phyloP scores from a whole-genome alignment of 2,329 filamentous ascomycete species.

The Macrophomina tecta region DNA sequence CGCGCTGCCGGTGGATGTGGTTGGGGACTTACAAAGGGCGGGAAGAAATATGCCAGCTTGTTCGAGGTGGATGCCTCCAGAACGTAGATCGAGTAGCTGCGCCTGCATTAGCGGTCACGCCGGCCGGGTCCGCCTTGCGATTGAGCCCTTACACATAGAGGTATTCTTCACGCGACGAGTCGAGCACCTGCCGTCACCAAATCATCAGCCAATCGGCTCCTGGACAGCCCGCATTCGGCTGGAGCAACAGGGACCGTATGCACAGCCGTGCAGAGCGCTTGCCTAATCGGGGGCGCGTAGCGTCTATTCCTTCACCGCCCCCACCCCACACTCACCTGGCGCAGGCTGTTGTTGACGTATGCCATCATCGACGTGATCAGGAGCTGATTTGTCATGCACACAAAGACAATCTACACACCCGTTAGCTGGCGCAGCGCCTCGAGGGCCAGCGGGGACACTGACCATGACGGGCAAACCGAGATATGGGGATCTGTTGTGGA shows the following conservation, averaged over 20 bases:
- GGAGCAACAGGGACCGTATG: conserved; percentile 1
- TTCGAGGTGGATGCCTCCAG: conserved; percentile 58
- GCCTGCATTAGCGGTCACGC: conserved; percentile 66
- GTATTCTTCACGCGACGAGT: conserved; percentile 74
- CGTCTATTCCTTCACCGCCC: conserved; percentile 31
- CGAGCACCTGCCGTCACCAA: conserved; percentile 56
- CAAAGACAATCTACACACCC: conserved; percentile 66
- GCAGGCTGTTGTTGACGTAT: conserved; percentile 77
- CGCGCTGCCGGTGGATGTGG: conserved; percentile 4
- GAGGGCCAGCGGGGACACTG: conserved; percentile 28
- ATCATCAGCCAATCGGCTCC: conserved; percentile 41
- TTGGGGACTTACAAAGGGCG: conserved; percentile 51
- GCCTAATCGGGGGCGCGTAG: conserved; percentile 17
- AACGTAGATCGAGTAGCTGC: conserved; percentile 61
- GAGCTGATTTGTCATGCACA: conserved; percentile 78
- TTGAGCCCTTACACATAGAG: conserved; percentile 70
- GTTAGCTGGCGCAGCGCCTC: conserved; percentile 37
- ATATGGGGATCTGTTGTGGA: conserved; percentile 52
- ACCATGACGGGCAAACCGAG: conserved; percentile 61
- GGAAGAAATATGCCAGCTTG: conserved; percentile 55
- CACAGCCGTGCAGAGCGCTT: conserved; percentile 10
- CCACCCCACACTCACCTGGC: conserved; percentile 53
- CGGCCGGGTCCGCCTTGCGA: conserved; percentile 34
- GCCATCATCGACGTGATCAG: conserved; percentile 79
- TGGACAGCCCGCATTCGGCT: conserved; percentile 3